phyloP scores from a whole-genome alignment of 2,329 filamentous ascomycete species.

The Aciculosporium take region DNA sequence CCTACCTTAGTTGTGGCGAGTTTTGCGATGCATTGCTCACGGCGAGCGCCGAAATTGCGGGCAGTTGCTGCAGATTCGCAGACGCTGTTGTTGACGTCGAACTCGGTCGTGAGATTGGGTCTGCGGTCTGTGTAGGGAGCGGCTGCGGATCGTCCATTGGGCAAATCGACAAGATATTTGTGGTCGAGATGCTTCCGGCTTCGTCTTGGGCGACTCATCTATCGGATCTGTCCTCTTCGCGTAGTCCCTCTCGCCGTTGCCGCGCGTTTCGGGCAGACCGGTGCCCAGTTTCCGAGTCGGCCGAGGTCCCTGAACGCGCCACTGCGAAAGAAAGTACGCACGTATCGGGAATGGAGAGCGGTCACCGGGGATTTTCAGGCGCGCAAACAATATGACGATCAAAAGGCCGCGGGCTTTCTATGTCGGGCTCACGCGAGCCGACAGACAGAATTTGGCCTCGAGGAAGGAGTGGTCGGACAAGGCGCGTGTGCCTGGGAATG shows the following conservation, averaged over 20 bases:
- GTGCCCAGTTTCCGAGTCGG: background rate
- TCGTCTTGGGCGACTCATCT: background rate
- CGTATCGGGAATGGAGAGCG: no score
- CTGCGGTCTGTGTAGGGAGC: conserved; percentile 25
- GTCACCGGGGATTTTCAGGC: background rate
- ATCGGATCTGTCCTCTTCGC: background rate
- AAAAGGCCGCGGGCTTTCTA: background rate
- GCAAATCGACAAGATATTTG: background rate
- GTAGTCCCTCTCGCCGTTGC: background rate
- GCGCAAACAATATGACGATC: background rate
- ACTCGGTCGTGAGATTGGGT: conserved; percentile 35
- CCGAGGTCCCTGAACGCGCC: background rate
- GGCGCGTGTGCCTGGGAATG: background rate
- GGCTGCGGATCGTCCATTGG: conserved; percentile 34
- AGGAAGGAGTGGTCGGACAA: background rate
- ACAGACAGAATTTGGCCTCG: background rate
- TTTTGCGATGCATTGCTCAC: conserved; percentile 24
- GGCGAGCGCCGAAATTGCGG: conserved; percentile 31
- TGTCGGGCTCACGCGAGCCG: background rate
- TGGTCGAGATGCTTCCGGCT: background rate
- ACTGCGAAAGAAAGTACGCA: background rate
- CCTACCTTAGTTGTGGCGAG: conserved; percentile 34
- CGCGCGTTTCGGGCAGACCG: background rate
- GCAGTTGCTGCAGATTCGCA: conserved; percentile 27
- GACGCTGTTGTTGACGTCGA: conserved; percentile 34